A percentile compares a stretch with the other conserved stretches of the same genome.
These are phyloP conservation scores for Prunus yedoensis DNA, from an alignment of 331 rosid species.

Conservation along the genomic window DNA sequence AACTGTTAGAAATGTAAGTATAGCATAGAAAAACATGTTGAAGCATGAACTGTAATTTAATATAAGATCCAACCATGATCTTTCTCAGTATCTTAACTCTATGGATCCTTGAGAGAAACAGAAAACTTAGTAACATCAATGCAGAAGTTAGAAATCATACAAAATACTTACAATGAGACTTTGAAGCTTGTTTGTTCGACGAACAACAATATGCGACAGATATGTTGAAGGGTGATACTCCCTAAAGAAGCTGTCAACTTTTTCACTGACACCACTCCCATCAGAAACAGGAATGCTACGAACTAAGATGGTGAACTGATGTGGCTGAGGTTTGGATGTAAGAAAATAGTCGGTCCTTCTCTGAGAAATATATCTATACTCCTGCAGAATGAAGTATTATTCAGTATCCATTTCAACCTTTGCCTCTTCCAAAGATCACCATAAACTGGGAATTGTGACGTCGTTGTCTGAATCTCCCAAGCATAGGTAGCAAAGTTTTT, in stretches of 20 bases:
- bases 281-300: slow-evolving; percentile 63
- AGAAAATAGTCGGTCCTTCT: slow-evolving; percentile 71
- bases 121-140: background rate
- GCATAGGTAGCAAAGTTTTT: background rate
- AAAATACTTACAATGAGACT: slow-evolving; percentile 62
- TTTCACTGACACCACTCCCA: slow-evolving; percentile 58
- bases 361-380: slow-evolving; percentile 64
- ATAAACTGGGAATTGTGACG: background rate
- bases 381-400: slow-evolving; percentile 53
- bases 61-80: background rate
- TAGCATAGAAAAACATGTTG: slow-evolving; percentile 5
- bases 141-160: slow-evolving; percentile 11
- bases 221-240: slow-evolving; percentile 75
- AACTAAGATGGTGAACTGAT: slow-evolving; percentile 85
- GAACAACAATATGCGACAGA: slow-evolving; percentile 73
- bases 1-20: slow-evolving; percentile 8
- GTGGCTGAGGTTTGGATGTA: slow-evolving; percentile 87
- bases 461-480: background rate
- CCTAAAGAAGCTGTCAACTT: slow-evolving; percentile 62
- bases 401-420: slow-evolving; percentile 35
- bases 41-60: background rate
- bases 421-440: background rate
- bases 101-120: background rate
- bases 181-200: slow-evolving; percentile 54
- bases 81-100: background rate